Percentiles rank a stretch among this genome's conserved stretches.
These are phyloP conservation scores for Monosporascus sp. DNA, from an alignment of 2,329 filamentous ascomycete species.

Conservation along the genomic window DNA sequence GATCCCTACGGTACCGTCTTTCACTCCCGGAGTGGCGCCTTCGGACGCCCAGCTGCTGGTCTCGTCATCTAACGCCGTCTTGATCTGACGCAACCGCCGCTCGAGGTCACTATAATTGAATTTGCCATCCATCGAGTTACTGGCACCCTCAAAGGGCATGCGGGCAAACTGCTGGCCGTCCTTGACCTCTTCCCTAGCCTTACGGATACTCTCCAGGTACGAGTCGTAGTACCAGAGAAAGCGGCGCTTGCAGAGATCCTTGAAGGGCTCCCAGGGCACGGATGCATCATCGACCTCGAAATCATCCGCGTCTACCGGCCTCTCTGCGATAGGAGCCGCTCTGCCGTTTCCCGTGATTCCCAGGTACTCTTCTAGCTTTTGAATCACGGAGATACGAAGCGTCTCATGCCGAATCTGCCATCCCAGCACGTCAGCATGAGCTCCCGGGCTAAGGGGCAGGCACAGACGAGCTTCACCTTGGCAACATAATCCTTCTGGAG, in stretches of 20 bases:
- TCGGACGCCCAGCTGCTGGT: constrained; percentile 64
- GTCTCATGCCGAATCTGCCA: constrained; percentile 83
- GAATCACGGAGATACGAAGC: constrained; percentile 77
- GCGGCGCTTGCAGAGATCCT: constrained; percentile 81
- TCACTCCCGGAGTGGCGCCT: constrained; percentile 56
- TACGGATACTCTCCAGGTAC: constrained; percentile 67
- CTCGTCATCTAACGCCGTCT: constrained; percentile 66
- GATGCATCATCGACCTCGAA: constrained; percentile 41
- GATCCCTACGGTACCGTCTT: constrained; percentile 70
- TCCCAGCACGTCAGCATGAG: constrained; percentile 14
- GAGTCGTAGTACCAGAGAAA: constrained; percentile 96
- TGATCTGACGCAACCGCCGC: constrained; percentile 62
- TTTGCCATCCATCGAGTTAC: constrained; percentile 78
- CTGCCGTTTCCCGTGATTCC: constrained; percentile 52
- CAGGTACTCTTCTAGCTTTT: constrained; percentile 76
- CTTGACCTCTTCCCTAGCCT: constrained; percentile 57
- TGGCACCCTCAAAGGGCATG: constrained; percentile 79
- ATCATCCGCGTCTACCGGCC: constrained; percentile 42
- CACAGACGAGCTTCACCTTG: constrained; percentile 55
- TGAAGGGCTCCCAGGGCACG: constrained; percentile 75
- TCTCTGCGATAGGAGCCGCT: constrained; percentile 25
- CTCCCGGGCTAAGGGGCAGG: neutral
- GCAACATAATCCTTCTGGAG: constrained; percentile 69
- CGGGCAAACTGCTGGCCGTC: constrained; percentile 61
- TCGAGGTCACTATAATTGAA: constrained; percentile 77